phyloP scores from a whole-genome alignment of 352 stramenopile genomes.

The Pythium guiyangense region DNA sequence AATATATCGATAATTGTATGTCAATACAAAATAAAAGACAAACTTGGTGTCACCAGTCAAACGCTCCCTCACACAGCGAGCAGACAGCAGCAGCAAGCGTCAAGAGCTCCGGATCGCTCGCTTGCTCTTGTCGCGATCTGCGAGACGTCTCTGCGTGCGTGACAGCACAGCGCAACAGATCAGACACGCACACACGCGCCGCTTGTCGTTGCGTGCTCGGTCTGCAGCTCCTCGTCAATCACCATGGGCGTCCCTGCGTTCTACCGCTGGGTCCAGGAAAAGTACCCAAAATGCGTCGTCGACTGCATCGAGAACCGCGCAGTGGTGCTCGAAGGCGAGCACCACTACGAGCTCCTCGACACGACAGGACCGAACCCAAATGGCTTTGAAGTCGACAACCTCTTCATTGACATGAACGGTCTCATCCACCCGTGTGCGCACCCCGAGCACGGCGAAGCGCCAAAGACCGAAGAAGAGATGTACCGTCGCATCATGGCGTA shows the following conservation, averaged over 20 bases:
- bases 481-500: slow-evolving; percentile 96
- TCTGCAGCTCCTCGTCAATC: too few species aligned
- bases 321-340: slow-evolving; percentile 76
- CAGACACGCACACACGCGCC: too few species aligned
- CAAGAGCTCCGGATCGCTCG: too few species aligned
- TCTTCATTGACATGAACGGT: slow-evolving; percentile 99
- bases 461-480: slow-evolving; percentile 97
- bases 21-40: too few species aligned
- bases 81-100: too few species aligned
- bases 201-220: too few species aligned
- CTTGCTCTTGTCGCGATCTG: too few species aligned
- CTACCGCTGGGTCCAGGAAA: slow-evolving; percentile 98
- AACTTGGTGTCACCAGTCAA: too few species aligned
- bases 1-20: too few species aligned
- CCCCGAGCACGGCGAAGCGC: slow-evolving; percentile 89
- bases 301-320: slow-evolving; percentile 77
- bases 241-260: slow-evolving; percentile 98
- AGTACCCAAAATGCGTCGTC: slow-evolving; percentile 98
- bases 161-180: too few species aligned
- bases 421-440: slow-evolving; percentile 99
- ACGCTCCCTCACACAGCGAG: too few species aligned
- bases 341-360: slow-evolving; percentile 79
- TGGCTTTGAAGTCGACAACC: slow-evolving; percentile 95
- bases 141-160: too few species aligned
- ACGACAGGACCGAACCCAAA: slow-evolving; percentile 90